Evolutionary conservation across 208 protist species (phyloP), one percentile per base, ranked within the genome.

Genomic region (Crithidia expoeki): DNA sequence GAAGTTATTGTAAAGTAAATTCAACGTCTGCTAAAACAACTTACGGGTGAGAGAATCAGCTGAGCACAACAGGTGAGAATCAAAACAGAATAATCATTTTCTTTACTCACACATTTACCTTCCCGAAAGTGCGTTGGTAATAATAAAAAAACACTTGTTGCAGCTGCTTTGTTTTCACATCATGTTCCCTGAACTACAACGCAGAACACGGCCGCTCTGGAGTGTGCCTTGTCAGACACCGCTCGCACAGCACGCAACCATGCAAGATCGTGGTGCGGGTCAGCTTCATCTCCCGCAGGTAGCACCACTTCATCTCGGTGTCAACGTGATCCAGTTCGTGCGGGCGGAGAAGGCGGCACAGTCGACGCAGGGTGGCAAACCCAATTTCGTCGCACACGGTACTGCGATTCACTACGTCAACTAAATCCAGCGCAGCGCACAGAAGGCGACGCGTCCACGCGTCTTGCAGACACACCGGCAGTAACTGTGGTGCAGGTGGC

Each of bases 361-460:
- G 72, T 10, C 74, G 74, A 5, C 72, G 52, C 25, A 94, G 72
- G 17, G 75, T 69, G 30, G 80, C 55, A 53, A 92, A 96, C 0
- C 83, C 87, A 25, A 96, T 62, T 56, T 93, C 89, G 60, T 96
- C 92, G 30, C 61, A 87, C 44, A 84, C 81, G 17, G 85, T 94
- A 36, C 80, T 91, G 46, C 28, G 56, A 61, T 92, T 94, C 66
- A 94, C 80, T 9, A 86, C 51, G 62, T 87, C 84, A 12, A 94
- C 64, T 12, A 89, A 49, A 23, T 92, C 85, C 0, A 91, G 59
- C 21, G 85, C 91, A 5, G 81, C 64, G 27, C 38, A 16, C 28
- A 89, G 57, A 67, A 78, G 86, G 16, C 81, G 84, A 17, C 85
- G 78, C 7, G 72, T 63, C 72, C 72, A 72, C 25, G 58, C 65